Conservation (phyloP, 306 rosid species). For the Dicorynia guianensis region DNA sequence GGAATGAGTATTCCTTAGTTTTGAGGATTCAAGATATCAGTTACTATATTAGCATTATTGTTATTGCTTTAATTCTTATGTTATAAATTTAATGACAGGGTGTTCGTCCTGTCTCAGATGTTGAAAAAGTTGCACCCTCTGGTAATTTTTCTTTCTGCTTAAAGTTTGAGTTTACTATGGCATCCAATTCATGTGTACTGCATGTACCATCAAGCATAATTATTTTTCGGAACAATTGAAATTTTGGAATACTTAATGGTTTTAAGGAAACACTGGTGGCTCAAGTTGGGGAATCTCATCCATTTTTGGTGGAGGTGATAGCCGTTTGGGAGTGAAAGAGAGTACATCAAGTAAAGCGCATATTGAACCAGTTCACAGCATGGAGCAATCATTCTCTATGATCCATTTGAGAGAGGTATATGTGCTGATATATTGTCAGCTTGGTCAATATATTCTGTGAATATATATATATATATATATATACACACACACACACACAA, state of each 20-base stretch:
- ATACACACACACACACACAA: too few species aligned
- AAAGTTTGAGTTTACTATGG: slow-evolving; percentile 12
- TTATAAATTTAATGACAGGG: slow-evolving; percentile 51
- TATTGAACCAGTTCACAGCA: slow-evolving; percentile 60
- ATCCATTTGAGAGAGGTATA: slow-evolving; percentile 91
- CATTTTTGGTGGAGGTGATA: slow-evolving; percentile 77
- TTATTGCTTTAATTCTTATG: slow-evolving; percentile 36
- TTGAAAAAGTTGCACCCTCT: slow-evolving; percentile 64
- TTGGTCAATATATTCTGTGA: slow-evolving; percentile 31
- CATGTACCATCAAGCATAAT: slow-evolving; percentile 20
- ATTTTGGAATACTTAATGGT: slow-evolving; percentile 31
- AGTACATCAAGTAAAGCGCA: slow-evolving; percentile 51
- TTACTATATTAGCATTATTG: slow-evolving; percentile 23
- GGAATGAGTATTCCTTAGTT: background rate
- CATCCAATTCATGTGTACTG: background rate
- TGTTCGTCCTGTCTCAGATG: slow-evolving; percentile 62
- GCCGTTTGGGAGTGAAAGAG: slow-evolving; percentile 65
- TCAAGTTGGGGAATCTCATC: slow-evolving; percentile 85
- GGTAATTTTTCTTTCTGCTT: slow-evolving; percentile 55
- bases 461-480: too few species aligned
- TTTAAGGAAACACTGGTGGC: slow-evolving; percentile 65
- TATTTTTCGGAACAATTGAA: slow-evolving; percentile 1
- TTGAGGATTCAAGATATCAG: slow-evolving; percentile 13
- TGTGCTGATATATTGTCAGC: background rate
- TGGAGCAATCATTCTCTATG: slow-evolving; percentile 66